Evolutionary conservation across 352 stramenopile genomes (phyloP).

Genomic region (Phytopythium cucurbitacearum): DNA sequence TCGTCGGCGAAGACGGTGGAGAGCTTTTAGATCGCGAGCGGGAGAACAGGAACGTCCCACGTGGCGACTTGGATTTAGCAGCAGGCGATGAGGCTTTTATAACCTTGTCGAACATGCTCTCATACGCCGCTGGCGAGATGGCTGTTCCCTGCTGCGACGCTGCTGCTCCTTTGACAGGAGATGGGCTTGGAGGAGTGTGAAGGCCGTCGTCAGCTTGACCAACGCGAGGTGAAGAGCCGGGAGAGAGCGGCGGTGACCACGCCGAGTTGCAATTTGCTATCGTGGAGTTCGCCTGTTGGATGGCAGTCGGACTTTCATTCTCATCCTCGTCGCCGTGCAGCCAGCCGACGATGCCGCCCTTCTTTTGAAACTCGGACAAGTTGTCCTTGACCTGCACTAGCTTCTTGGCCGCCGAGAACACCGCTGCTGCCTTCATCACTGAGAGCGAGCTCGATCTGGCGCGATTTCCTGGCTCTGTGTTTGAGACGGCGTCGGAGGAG

Average conservation of each 20-base stretch:
- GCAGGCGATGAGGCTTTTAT: not conserved
- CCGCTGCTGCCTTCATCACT: not conserved
- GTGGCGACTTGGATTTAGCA: too few species aligned
- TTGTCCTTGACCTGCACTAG: constrained; percentile 29
- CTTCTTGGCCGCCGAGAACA: constrained; percentile 3
- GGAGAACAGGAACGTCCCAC: not conserved
- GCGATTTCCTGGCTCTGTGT: not conserved
- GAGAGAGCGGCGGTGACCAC: too few species aligned
- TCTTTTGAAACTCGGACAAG: constrained; percentile 52
- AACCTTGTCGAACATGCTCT: constrained; percentile 27
- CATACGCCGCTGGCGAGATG: constrained; percentile 10
- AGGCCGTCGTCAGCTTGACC: not conserved
- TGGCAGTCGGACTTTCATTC: not conserved
- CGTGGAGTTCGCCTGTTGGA: too few species aligned
- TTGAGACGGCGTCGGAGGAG: too few species aligned
- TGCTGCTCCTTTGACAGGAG: not conserved
- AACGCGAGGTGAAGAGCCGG: too few species aligned
- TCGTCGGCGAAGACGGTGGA: not conserved
- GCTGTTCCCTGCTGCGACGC: too few species aligned
- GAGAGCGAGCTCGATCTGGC: not conserved
- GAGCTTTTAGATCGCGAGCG: not conserved
- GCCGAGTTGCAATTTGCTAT: too few species aligned
- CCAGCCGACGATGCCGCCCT: constrained; percentile 59
- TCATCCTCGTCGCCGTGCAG: constrained; percentile 44
- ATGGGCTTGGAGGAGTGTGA: constrained; percentile 8